A percentile compares a stretch with the other conserved stretches of the same genome.
These are phyloP conservation scores for Aureobasidium lini DNA, from an alignment of 2,329 filamentous ascomycete species.

Conservation along the genomic window DNA sequence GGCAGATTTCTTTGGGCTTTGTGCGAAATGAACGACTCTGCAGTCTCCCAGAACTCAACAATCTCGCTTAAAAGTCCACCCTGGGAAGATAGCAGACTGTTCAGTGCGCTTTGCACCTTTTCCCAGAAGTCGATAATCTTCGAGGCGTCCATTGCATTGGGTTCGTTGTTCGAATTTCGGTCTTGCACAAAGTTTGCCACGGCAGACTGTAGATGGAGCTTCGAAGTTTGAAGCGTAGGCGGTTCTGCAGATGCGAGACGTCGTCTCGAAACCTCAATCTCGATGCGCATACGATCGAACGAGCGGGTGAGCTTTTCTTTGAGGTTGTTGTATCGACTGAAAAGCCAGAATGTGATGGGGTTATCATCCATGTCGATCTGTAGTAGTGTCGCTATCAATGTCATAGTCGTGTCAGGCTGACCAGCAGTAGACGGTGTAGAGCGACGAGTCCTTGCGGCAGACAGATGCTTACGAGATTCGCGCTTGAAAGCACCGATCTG, in stretches of 20 bases:
- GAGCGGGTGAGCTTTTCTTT: slow-evolving; percentile 75
- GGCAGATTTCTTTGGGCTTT: slow-evolving; percentile 75
- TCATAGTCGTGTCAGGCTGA: slow-evolving; percentile 76
- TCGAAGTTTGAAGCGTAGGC: slow-evolving; percentile 60
- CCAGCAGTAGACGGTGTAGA: slow-evolving; percentile 42
- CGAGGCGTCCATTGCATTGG: slow-evolving; percentile 63
- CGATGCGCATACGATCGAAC: slow-evolving; percentile 79
- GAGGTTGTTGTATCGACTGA: slow-evolving; percentile 81
- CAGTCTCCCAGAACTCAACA: slow-evolving; percentile 87
- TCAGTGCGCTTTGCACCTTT: slow-evolving; percentile 68
- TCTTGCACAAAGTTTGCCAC: slow-evolving; percentile 44
- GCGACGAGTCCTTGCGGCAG: slow-evolving; percentile 50
- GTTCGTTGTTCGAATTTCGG: slow-evolving; percentile 21
- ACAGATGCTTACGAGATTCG: slow-evolving; percentile 77
- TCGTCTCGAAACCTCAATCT: slow-evolving; percentile 84
- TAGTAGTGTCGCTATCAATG: slow-evolving; percentile 79
- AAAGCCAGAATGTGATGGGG: slow-evolving; percentile 91
- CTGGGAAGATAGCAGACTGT: slow-evolving; percentile 61
- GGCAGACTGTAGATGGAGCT: slow-evolving; percentile 68
- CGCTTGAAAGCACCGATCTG: slow-evolving; percentile 83
- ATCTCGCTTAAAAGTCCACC: slow-evolving; percentile 83
- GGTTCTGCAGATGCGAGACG: slow-evolving; percentile 68
- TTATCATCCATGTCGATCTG: slow-evolving; percentile 93
- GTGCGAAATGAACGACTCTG: slow-evolving; percentile 82
- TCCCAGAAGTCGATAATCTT: slow-evolving; percentile 91